Conservation (phyloP, 306 rosid genomes). For the Cucurbita argyrosperma region DNA sequence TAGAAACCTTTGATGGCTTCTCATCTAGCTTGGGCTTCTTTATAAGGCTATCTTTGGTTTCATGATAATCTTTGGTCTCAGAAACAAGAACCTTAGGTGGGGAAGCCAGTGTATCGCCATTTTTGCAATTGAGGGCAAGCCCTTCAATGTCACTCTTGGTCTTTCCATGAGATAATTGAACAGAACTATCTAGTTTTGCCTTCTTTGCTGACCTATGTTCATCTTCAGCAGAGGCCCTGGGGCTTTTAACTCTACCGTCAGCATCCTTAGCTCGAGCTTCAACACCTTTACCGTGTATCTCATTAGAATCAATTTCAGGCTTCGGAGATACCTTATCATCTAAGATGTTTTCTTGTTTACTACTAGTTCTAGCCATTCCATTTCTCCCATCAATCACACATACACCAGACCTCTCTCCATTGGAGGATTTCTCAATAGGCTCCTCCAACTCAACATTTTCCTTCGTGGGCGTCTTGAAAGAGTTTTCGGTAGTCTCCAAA, state of each 20-base stretch:
- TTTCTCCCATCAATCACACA: slow-evolving; percentile 1
- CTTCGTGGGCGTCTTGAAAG: slow-evolving; percentile 11
- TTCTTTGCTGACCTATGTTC: slow-evolving; percentile 32
- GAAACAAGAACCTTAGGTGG: neutral
- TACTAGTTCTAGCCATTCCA: slow-evolving; percentile 6
- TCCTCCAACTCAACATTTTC: slow-evolving; percentile 19
- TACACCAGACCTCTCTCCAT: slow-evolving; percentile 16
- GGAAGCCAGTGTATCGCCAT: slow-evolving; percentile 8
- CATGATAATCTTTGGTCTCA: slow-evolving; percentile 16
- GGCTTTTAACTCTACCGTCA: slow-evolving; percentile 11
- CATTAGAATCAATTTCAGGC: slow-evolving; percentile 16
- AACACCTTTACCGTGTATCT: slow-evolving; percentile 10
- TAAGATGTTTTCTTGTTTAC: slow-evolving; percentile 1
- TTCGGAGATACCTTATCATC: neutral
- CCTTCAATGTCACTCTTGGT: slow-evolving; percentile 10
- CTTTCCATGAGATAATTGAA: slow-evolving; percentile 12
- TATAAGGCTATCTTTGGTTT: slow-evolving; percentile 19
- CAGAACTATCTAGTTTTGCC: slow-evolving; percentile 18
- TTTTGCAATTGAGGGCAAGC: slow-evolving; percentile 7
- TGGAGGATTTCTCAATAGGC: neutral
- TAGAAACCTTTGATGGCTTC: slow-evolving; percentile 6
- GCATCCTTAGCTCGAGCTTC: slow-evolving; percentile 2
- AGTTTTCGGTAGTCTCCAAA: slow-evolving; percentile 7
- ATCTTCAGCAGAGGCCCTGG: slow-evolving; percentile 8
- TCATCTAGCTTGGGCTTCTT: slow-evolving; percentile 35